phyloP scores from a whole-genome alignment of 2,329 filamentous ascomycete species.

The Diaporthe sp. region DNA sequence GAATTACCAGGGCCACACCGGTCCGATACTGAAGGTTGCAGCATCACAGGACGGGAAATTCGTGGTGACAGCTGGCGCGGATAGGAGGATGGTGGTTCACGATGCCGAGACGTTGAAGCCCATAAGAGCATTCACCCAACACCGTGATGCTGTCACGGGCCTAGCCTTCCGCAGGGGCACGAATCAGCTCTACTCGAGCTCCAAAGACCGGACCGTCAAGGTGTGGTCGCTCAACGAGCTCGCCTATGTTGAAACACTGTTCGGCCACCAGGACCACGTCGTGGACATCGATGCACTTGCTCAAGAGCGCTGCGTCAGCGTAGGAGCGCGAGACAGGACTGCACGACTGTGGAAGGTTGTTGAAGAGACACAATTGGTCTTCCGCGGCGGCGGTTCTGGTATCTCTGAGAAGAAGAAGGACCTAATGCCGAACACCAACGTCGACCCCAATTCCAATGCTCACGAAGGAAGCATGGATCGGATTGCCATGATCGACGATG shows the following conservation, averaged over 20 bases:
- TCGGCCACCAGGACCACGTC: conserved; percentile 94
- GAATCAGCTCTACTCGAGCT: conserved; percentile 93
- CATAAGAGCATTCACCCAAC: conserved; percentile 88
- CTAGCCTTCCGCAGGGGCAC: conserved; percentile 88
- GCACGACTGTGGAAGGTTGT: conserved; percentile 96
- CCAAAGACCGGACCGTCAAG: conserved; percentile 93
- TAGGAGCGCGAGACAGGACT: conserved; percentile 91
- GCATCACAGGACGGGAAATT: conserved; percentile 92
- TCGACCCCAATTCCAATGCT: conserved; percentile 68
- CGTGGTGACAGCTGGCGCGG: conserved; percentile 89
- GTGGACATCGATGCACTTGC: conserved; percentile 86
- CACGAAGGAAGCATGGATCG: conserved; percentile 91
- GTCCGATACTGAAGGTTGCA: conserved; percentile 85
- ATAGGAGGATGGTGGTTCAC: conserved; percentile 90
- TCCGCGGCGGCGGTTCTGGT: conserved; percentile 82
- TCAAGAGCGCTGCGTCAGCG: conserved; percentile 90
- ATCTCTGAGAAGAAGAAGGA: conserved; percentile 52
- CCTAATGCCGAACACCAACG: conserved; percentile 60
- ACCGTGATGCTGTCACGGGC: conserved; percentile 88
- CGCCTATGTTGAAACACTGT: conserved; percentile 95
- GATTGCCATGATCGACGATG: conserved; percentile 89
- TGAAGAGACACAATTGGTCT: conserved; percentile 95
- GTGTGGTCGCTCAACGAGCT: conserved; percentile 94
- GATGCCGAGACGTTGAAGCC: conserved; percentile 84
- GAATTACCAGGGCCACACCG: conserved; percentile 82